Conservation (phyloP, 2,329 filamentous ascomycete genomes). For the Ceratocystis variospora region DNA sequence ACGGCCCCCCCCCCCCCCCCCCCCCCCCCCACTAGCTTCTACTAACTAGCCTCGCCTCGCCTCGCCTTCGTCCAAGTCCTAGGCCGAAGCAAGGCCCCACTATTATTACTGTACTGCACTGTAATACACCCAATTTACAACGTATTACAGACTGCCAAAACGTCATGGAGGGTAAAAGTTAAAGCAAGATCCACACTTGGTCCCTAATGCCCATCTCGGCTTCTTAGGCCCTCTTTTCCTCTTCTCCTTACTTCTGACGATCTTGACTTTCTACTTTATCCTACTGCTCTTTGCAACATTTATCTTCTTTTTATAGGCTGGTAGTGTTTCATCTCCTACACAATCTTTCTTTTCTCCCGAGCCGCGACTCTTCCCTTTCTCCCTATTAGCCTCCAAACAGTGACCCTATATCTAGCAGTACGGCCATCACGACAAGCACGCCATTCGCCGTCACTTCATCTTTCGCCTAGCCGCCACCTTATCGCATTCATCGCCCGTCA, state of each 20-base stretch:
- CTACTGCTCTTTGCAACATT: background rate
- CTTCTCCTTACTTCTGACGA: background rate
- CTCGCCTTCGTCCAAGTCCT: too few relatives aligned
- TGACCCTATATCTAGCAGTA: background rate
- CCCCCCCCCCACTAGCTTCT: too few relatives aligned
- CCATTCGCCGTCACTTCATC: background rate
- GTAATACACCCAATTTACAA: background rate
- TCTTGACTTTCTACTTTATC: background rate
- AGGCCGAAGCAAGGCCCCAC: background rate
- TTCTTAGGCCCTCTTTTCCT: background rate
- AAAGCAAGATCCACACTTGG: background rate
- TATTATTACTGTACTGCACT: background rate
- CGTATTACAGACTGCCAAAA: constrained; percentile 1
- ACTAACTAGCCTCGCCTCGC: too few relatives aligned
- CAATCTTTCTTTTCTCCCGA: background rate
- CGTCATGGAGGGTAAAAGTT: background rate
- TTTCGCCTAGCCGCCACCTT: background rate
- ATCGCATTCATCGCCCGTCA: constrained; percentile 22
- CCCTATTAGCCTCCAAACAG: background rate
- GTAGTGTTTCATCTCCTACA: background rate
- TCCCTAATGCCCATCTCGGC: background rate
- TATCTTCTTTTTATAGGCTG: background rate
- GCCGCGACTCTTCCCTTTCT: background rate
- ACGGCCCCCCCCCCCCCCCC: too few relatives aligned
- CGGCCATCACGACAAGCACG: background rate